Evolutionary conservation across 345 rosid species (phyloP), one percentile per base, ranked within the genome.

Genomic region (Aquilaria yunnanensis): DNA sequence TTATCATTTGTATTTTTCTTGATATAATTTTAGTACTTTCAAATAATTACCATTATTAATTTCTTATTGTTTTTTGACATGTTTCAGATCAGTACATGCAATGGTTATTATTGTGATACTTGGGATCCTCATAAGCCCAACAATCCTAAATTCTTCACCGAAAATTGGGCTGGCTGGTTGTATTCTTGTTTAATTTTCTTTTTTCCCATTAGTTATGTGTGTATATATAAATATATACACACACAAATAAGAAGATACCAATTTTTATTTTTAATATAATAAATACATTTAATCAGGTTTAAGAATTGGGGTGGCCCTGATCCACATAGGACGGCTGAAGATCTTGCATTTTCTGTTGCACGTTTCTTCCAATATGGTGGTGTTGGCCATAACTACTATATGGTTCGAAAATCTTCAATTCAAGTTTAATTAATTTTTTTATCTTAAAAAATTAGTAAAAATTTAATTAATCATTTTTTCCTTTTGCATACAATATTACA

Each of bases 81-180:
- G 23, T 16, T 48, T 2, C 47, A 86, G 90, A 72, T 87, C 7
- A 77, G 67, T 54, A 78, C 88, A 6, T 83, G 87, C 65, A 83
- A 82, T 67, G 90, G 88, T 0, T 84, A 64, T 63, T 85, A 87
- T 56, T 79, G 90, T 56, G 81, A 87, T 66, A 14, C 62, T 12
- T 80, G 68, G 60, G 61, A 72, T 3, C 89, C 84, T 0, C 78
- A 58, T 10, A 68, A 67, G 41, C 68, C 82, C 7, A 73, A 63
- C 9, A 75, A 64, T 14, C 94, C 90, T 1, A 85, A 83, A 45
- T 80, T 84, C 59, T 87, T 86, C 81, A 86, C 89, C 9, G 93
- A 87, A 62, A 80, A 78, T 49, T 87, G 84, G 91, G 81, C 81
- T 2, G 91, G 89, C 33, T 87, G 88, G 92, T 83, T 45, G 37